Evolutionary conservation across 768 basidiomycete species (phyloP), one percentile per base, ranked within the genome.

Genomic region (Antrodiella citrinella): DNA sequence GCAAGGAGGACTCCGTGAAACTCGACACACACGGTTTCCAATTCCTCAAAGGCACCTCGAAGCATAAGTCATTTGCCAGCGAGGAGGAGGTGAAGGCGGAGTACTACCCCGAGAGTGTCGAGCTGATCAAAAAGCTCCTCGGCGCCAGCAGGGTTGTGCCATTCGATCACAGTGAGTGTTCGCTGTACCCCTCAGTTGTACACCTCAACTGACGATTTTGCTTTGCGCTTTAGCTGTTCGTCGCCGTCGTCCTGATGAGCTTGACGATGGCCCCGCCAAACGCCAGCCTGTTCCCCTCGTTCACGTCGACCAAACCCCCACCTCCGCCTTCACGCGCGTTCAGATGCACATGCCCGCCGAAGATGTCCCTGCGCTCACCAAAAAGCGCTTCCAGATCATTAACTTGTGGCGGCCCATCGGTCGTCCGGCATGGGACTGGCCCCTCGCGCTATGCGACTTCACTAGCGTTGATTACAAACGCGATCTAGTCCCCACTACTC

Each of bases 71-170:
- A 0, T 84, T 84, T 62, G 51, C 52, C 0, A 67, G 75, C 51
- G 77, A 81, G 39, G 73, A 70, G 9, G 74, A 73, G n/a, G 73
- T 85, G 26, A 56, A 69, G 57, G 56, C 54, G 41, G 76, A 76
- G 45, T 85, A 86, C 59, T 84, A 83, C 56, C 72, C 74, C 0
- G 83, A 85, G 63, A 76, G 76, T 56, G 66, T 71, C 15, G 75
- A 76, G 58, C 66, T 82, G 40, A 61, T 84, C 40, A 82, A 84
- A 67, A 61, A 75, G 51, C 49, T 77, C 9, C 82, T 81, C 0
- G 81, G 83, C 2, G 83, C 82, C 0, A 76, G 68, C 55, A 67
- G 71, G 21, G 78, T 81, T 9, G 74, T 81, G n/a, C 47, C 82
- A 12, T 85, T 84, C 55, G 81, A 83, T 56, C 81, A 83, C 57